Base-by-base conservation (phyloP, 257 asterid genomes). In the Plantago ovata region DNA sequence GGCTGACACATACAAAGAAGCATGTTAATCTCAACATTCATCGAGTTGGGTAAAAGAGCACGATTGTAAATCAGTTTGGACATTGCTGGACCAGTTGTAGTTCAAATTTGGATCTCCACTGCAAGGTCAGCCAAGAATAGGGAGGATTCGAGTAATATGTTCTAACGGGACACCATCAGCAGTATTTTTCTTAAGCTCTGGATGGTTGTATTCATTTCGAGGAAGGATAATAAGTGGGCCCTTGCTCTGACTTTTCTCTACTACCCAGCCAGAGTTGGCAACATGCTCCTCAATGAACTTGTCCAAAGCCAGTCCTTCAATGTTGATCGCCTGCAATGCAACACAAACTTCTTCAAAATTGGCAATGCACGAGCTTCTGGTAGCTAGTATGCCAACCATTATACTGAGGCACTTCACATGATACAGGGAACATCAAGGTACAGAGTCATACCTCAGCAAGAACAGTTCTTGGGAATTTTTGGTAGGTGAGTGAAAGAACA, bases 371-470 rank as follows among this genome's bases (percentile, higher is more conserved):
- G 24, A 16, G 18, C 21, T 18, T 18, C 36, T 28, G 36, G 36
- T 28, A 28, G 36, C 39, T 13, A 13, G 53, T 51, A 53, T 41
- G 14, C 46, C 11, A 53, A 20, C 50, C 46, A 10, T 53, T 51
- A 41, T 44, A 19, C 40, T 14, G 43, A 38, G 48, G 57, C 23
- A 42, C 40, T 21, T 50, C 24, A 63, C 19, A 44, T 11, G 23
- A 44, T 13, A 54, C 39, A 20, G 12, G 53, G 48, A 55, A 14
- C 13, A 46, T 62, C 23, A 44, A 65, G 52, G 23, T 9, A 47
- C 23, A 65, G 66, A 71, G 61, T 41, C 78, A 58, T 82, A 90
- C 97, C 97, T 87, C 96, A 22, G 98, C 98, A 57, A 91, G 79
- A 56, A 87, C 75, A 51, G 95, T 47, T 66, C 92, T 81, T 1